Evolutionary conservation across 192 early-diverging fungal species (phyloP).

Genomic region (Diversispora eburnea): DNA sequence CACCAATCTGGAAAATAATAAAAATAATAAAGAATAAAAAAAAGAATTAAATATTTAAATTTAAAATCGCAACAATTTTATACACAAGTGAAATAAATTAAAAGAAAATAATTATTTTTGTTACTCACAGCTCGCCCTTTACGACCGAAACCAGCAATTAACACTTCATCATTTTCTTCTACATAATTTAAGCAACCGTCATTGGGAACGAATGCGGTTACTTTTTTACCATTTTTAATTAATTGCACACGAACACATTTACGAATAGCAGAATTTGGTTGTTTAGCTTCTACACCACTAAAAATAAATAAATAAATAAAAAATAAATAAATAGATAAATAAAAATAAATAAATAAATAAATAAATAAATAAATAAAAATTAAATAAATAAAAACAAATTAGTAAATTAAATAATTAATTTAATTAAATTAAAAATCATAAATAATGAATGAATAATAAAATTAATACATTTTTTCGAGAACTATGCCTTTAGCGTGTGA

Average conservation of each 20-base stretch:
- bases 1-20: conserved; percentile 59
- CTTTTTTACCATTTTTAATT: conserved; percentile 99
- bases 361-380: conserved; percentile 13
- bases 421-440: not conserved
- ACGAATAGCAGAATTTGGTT: conserved; percentile 99
- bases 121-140: conserved; percentile 89
- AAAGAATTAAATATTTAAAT: conserved; percentile 6
- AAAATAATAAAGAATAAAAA: not conserved
- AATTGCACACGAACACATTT: conserved; percentile 99
- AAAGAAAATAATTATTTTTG: not conserved
- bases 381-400: too few relatives aligned
- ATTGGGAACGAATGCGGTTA: conserved; percentile 99
- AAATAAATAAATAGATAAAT: not conserved
- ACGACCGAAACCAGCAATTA: conserved; percentile 99
- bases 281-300: conserved; percentile 99
- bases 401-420: not conserved
- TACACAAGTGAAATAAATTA: not conserved
- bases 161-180: conserved; percentile 99
- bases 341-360: not conserved
- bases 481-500: conserved; percentile 99
- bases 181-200: conserved; percentile 99
- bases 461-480: conserved; percentile 95
- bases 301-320: conserved; percentile 13
- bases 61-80: not conserved
- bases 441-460: not conserved